Percentiles rank a stretch among this genome's conserved stretches.
phyloP scores from a whole-genome alignment of 108 stramenopile genomes.

The Cyclotella kingstonii region DNA sequence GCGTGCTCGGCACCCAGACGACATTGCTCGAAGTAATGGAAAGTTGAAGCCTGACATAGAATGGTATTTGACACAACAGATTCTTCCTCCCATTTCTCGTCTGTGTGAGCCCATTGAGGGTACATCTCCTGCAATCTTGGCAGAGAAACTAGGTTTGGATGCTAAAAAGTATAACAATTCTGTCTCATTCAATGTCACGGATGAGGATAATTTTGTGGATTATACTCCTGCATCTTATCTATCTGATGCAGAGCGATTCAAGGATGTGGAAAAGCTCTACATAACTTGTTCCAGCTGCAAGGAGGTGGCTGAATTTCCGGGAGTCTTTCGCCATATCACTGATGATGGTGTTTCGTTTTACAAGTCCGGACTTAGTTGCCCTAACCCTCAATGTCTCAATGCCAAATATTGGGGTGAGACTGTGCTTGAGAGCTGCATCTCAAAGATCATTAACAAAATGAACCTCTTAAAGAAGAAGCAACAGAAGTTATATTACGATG shows the following conservation, averaged over 20 bases:
- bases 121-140: conserved; percentile 70
- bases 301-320: conserved; percentile 57
- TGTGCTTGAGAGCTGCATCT: conserved; percentile 52
- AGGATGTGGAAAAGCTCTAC: conserved; percentile 73
- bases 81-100: conserved; percentile 95
- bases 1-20: conserved; percentile 92
- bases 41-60: conserved; percentile 86
- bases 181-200: conserved; percentile 41
- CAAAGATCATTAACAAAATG: conserved; percentile 60
- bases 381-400: conserved; percentile 45
- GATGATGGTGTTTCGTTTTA: conserved; percentile 47
- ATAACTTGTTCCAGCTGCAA: conserved; percentile 64
- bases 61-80: conserved; percentile 98
- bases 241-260: conserved; percentile 79
- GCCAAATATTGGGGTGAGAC: conserved; percentile 69
- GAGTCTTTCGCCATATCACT: conserved; percentile 54
- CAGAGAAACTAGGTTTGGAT: conserved; percentile 78
- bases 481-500: conserved; percentile 64
- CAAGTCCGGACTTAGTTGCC: conserved; percentile 48
- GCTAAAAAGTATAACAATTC: conserved; percentile 57
- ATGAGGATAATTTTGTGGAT: conserved; percentile 77
- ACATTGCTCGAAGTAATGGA: conserved; percentile 82
- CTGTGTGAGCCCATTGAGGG: conserved; percentile 99
- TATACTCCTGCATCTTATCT: conserved; percentile 74
- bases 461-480: conserved; percentile 36